Evolutionary conservation across 1,284 basidiomycete species (phyloP), one percentile per base, ranked within the genome.

Genomic region (Leccinum fallax): DNA sequence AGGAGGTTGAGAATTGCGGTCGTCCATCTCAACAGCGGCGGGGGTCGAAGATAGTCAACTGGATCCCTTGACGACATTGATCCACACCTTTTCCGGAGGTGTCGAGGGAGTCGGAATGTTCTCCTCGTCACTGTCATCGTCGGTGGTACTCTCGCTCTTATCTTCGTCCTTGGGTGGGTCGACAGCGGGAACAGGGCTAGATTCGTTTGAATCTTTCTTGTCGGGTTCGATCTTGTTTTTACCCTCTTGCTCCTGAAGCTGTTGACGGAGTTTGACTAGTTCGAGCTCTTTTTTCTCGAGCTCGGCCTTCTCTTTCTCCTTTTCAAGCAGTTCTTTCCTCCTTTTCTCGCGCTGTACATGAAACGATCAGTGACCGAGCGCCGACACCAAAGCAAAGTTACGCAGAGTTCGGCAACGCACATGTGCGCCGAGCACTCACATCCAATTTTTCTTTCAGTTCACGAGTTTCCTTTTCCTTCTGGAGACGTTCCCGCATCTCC

Each of bases 401-500:
- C 55, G 55, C 53, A 60, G 64, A 67, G 63, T 60, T 65, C 64
- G 62, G 65, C 52, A 59, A 57, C n/a, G 28, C 19, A 49, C 16
- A 54, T 61, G 61, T 59, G 55, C 54, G 36, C 68, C 63, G 61
- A 73, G 64, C 63, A 77, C 84, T 69, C 72, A 89, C 88, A 74
- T 88, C 83, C 56, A 82, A 75, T 71, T 87, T 88, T 72, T 83
- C 81, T 75, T 84, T 83, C 61, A 82, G 69, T 71, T 90, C 89
- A 46, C 83, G 80, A 53, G 82, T 86, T 71, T 89, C 87, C 69
- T 85, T 86, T 78, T 92, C 89, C 69, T 82, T 81, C 78, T 83
- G 80, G 64, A 92, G 76, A 66, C 87, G 81, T 76, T 89, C 89
- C 65, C 82, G 81, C 80, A 91, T 83, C 75, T 86, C 84, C 63